phyloP scores from a whole-genome alignment of 495 filamentous ascomycete species.

The Annulohypoxylon nitens region DNA sequence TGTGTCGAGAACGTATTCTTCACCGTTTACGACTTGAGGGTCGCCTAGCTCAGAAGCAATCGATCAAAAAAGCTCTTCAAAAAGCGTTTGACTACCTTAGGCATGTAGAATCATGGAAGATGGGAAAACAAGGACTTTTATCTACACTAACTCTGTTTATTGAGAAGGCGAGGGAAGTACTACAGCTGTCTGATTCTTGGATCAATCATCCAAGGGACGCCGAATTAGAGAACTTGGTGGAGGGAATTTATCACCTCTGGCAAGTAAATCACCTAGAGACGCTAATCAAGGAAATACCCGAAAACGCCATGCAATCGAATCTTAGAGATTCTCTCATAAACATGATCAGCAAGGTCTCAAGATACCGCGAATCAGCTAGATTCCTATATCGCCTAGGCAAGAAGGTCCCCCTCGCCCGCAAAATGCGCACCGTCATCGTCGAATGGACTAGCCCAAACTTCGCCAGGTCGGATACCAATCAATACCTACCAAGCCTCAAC shows the following conservation, averaged over 20 bases:
- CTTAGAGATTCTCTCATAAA: constrained; percentile 41
- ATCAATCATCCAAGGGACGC: constrained; percentile 3
- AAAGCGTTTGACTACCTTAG: constrained; percentile 17
- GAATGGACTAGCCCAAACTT: constrained; percentile 49
- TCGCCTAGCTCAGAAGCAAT: constrained; percentile 34
- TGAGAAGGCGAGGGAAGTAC: constrained; percentile 19
- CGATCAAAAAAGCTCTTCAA: constrained; percentile 43
- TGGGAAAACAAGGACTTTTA: neutral
- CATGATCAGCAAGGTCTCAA: constrained; percentile 53
- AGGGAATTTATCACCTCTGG: constrained; percentile 32
- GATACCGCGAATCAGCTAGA: constrained; percentile 53
- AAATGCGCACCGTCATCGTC: constrained; percentile 44
- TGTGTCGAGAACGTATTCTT: constrained; percentile 56
- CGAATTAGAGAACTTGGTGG: constrained; percentile 28
- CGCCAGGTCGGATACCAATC: constrained; percentile 2
- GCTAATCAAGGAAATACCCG: constrained; percentile 25
- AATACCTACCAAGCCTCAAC: constrained; percentile 29
- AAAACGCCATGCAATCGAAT: constrained; percentile 20
- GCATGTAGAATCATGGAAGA: neutral
- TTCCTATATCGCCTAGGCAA: constrained; percentile 51
- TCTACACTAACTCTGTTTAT: constrained; percentile 1
- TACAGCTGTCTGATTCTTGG: constrained; percentile 33
- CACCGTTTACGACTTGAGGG: constrained; percentile 47
- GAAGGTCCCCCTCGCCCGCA: constrained; percentile 41
- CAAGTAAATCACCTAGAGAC: constrained; percentile 2